Evolutionary conservation across 1,139 yeast species (phyloP), one percentile per base, ranked within the genome.

Genomic region (Candida frijolesensis): DNA sequence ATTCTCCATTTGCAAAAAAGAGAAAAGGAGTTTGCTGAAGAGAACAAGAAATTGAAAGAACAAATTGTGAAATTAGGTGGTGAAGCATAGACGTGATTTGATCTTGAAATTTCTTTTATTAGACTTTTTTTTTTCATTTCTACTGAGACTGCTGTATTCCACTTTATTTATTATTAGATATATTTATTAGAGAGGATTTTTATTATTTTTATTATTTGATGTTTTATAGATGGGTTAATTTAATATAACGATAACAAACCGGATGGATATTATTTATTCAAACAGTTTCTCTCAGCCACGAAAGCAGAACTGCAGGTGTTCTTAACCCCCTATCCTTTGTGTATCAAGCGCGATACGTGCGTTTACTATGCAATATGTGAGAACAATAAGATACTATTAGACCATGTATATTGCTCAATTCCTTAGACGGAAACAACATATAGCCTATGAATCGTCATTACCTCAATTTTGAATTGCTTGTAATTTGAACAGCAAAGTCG

Each of bases 1-100:
- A 76, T 85, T 46, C 60, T 77, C 40, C 71, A 72, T 55, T 45
- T 57, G 29, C 60, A 62, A 40, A 43, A 45, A 35, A 51, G 56
- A 46, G 58, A 62, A 42, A 50, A 45, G 14, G 46, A 50, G 12
- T 47, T 58, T 12, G 46, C 43, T 27, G 46, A 50, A 22, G 57
- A 60, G 42, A 47, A 58, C 34, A 52, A 52, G 16, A 11, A 12
- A 25, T 48, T 60, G 46, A 56, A 50, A 37, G 44, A 48, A 35
- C 47, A 53, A 35, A 39, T 55, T 25, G 18, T 29, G 19, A 46
- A 38, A 40, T 48, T 55, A 35, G 57, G 57, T 29, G 57, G 55
- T 14, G 22, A 45, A 33, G 34, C 48, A 45, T 48, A 38, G 29
- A 34, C 10, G 5, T n/a, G 22, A 32, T 3, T 32, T 8, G 3